Percentiles rank a stretch among this genome's conserved stretches.
phyloP scores from a whole-genome alignment of 441 rosid genomes.

The Metrosideros polymorpha region DNA sequence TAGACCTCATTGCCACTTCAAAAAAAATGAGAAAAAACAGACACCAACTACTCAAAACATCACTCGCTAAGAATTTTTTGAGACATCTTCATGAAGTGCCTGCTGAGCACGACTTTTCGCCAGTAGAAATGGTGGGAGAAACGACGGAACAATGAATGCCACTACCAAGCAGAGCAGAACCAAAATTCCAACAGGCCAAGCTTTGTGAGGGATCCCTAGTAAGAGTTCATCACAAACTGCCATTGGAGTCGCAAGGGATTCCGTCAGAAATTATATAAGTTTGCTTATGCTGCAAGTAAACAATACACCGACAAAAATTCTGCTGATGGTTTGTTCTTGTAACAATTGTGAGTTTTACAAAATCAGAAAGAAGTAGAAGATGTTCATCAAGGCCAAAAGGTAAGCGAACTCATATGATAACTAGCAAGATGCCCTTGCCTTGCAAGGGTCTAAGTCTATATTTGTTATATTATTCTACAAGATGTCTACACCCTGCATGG shows the following conservation, averaged over 20 bases:
- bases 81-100: slow-evolving; percentile 3
- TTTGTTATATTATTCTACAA: not conserved
- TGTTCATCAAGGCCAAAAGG: not conserved
- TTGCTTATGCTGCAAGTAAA: not conserved
- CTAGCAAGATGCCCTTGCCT: not conserved
- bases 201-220: slow-evolving; percentile 58
- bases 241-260: not conserved
- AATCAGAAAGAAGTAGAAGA: not conserved
- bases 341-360: accelerated
- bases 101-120: slow-evolving; percentile 9
- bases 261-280: not conserved
- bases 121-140: slow-evolving; percentile 48
- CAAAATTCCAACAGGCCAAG: slow-evolving; percentile 67
- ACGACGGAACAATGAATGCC: slow-evolving; percentile 45
- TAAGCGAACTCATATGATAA: not conserved
- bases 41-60: not conserved
- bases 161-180: slow-evolving; percentile 51
- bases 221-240: slow-evolving; percentile 81
- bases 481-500: not conserved
- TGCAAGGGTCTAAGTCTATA: not conserved
- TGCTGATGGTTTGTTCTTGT: not conserved
- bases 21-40: not conserved
- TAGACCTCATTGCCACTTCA: not conserved
- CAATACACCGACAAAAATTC: not conserved
- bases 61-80: slow-evolving; percentile 25